These are phyloP conservation scores for Priceomyces carsonii DNA, from an alignment of 805 yeast genomes.

Conservation along the genomic window DNA sequence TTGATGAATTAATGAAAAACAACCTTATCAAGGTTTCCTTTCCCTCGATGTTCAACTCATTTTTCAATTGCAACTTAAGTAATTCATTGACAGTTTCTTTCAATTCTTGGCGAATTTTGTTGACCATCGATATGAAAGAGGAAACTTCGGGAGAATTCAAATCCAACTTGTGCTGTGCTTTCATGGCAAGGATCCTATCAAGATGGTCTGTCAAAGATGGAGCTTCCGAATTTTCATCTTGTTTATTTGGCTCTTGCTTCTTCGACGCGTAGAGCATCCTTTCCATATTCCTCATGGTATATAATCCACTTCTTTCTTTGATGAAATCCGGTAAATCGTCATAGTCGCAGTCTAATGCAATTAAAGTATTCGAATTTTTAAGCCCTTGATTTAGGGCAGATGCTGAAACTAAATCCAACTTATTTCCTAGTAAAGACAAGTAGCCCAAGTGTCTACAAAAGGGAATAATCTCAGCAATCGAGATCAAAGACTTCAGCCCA, in stretches of 20 bases:
- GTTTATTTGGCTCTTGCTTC: constrained; percentile 2
- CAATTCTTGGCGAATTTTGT: constrained; percentile 29
- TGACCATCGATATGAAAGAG: constrained; percentile 27
- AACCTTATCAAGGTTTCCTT: constrained; percentile 74
- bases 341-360: constrained; percentile 67
- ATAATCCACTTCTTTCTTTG: constrained; percentile 72
- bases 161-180: constrained; percentile 33
- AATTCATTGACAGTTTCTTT: constrained; percentile 47
- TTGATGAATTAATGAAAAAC: constrained; percentile 66
- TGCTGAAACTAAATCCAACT: constrained; percentile 57
- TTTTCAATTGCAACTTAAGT: constrained; percentile 55
- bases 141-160: constrained; percentile 32
- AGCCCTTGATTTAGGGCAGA: constrained; percentile 70
- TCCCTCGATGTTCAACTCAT: constrained; percentile 62
- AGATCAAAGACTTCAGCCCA: constrained; percentile 52
- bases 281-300: constrained; percentile 83
- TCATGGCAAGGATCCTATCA: constrained; percentile 31
- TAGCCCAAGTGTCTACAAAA: constrained; percentile 66
- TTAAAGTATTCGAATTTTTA: constrained; percentile 63
- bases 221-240: not conserved
- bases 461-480: constrained; percentile 67
- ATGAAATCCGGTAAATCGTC: constrained; percentile 60
- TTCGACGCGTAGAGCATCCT: constrained; percentile 38
- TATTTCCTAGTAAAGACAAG: constrained; percentile 67
- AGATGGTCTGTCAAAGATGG: constrained; percentile 26